A percentile compares a stretch with the other conserved stretches of the same genome.
Evolutionary conservation across 2,329 filamentous ascomycete species (phyloP).

Genomic region (Teratosphaeria epicoccoides): DNA sequence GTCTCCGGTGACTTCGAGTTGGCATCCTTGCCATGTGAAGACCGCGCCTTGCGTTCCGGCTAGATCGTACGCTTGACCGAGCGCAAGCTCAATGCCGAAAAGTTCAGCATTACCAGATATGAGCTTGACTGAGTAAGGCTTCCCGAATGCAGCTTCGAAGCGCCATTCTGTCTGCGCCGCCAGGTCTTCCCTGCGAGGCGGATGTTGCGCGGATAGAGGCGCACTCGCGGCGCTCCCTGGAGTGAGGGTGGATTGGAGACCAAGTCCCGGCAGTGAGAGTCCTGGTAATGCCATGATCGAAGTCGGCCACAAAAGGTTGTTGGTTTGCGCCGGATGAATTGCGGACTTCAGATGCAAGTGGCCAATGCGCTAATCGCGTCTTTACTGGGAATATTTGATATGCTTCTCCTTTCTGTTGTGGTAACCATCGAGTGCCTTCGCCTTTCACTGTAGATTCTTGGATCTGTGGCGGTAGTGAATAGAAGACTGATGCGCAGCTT

Average conservation of each 20-base stretch:
- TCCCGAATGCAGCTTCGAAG: conserved; percentile 28
- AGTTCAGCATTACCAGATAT: conserved; percentile 77
- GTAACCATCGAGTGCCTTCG: not conserved
- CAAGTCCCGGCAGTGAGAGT: conserved; percentile 33
- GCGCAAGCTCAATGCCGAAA: conserved; percentile 87
- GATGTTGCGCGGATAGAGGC: conserved; percentile 12
- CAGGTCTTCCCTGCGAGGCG: conserved; percentile 32
- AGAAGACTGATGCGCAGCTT: no score
- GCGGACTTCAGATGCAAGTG: not conserved
- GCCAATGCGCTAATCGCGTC: not conserved
- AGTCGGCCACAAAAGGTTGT: conserved; percentile 1
- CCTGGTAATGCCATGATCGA: conserved; percentile 33
- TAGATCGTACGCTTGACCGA: conserved; percentile 70
- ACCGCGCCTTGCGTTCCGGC: conserved; percentile 75
- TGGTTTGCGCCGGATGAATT: not conserved
- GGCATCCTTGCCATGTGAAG: conserved; percentile 85
- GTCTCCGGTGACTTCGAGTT: conserved; percentile 65
- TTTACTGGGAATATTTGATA: not conserved
- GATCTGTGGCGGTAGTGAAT: no score
- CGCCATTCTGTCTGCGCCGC: conserved; percentile 36
- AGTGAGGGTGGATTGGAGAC: conserved; percentile 8
- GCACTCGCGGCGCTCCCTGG: conserved; percentile 11
- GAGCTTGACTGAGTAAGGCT: conserved; percentile 44
- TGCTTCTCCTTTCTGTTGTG: not conserved
- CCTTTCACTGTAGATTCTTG: no score